A percentile compares a stretch with the other conserved stretches of the same genome.
Conservation (phyloP, 2,329 filamentous ascomycete species). For the Arachnopeziza araneosa region DNA sequence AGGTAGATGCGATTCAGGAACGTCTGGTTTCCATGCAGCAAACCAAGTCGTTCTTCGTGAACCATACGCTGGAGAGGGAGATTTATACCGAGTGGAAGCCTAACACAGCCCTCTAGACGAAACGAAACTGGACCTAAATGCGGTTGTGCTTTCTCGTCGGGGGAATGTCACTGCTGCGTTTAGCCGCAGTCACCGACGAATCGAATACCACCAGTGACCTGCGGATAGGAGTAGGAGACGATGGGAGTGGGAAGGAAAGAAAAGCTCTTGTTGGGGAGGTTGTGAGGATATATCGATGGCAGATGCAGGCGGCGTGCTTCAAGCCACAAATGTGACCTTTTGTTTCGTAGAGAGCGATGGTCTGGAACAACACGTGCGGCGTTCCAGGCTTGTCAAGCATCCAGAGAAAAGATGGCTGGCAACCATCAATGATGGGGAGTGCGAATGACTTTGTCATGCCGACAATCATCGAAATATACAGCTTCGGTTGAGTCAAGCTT, state of each 20-base stretch:
- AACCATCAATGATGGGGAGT: too few species aligned
- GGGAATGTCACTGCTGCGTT: conserved; percentile 3
- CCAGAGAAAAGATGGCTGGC: too few species aligned
- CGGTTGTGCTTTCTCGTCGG: not conserved
- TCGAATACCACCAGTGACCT: not conserved
- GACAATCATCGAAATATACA: too few species aligned
- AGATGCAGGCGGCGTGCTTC: not conserved
- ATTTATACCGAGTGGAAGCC: too few species aligned
- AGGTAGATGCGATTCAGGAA: not conserved
- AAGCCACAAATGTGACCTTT: not conserved
- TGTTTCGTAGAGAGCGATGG: not conserved
- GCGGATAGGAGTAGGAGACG: not conserved
- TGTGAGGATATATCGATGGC: conserved; percentile 7
- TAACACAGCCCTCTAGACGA: too few species aligned
- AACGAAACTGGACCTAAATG: not conserved
- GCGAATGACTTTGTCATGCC: too few species aligned
- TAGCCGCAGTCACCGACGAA: not conserved
- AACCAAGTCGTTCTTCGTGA: not conserved
- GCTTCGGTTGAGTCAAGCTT: too few species aligned
- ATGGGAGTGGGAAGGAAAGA: not conserved
- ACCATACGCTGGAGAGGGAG: not conserved
- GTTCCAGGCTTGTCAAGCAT: too few species aligned
- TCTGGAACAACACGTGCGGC: not conserved
- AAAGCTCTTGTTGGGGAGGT: not conserved
- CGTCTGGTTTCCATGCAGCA: not conserved